A percentile compares a stretch with the other conserved stretches of the same genome.
Evolutionary conservation across 1,139 yeast species (phyloP).

Genomic region (Yamadazyma taylorii): DNA sequence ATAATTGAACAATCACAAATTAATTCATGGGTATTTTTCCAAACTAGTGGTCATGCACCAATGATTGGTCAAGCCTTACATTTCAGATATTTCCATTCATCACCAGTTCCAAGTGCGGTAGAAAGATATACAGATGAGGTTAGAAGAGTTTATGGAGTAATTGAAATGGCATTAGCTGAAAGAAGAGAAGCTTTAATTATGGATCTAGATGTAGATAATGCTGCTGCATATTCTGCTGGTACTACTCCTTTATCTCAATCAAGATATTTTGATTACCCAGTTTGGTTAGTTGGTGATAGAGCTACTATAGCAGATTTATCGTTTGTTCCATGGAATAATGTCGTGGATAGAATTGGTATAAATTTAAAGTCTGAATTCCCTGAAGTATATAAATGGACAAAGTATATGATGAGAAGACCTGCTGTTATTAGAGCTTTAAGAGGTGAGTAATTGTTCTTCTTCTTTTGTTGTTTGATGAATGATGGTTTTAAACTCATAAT

Average conservation of each 20-base stretch:
- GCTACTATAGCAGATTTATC: slow-evolving; percentile 90
- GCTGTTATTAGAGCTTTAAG: slow-evolving; percentile 77
- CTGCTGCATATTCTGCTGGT: slow-evolving; percentile 86
- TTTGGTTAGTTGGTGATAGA: slow-evolving; percentile 91
- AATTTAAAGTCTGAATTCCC: slow-evolving; percentile 87
- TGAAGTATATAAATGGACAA: slow-evolving; percentile 95
- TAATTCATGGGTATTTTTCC: slow-evolving; percentile 88
- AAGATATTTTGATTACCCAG: slow-evolving; percentile 87
- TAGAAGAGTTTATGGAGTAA: slow-evolving; percentile 87
- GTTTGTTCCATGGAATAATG: slow-evolving; percentile 96
- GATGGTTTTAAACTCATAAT: slow-evolving; percentile 4
- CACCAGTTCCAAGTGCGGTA: slow-evolving; percentile 84
- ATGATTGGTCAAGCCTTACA: slow-evolving; percentile 98
- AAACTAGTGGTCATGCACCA: slow-evolving; percentile 95
- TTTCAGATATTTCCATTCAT: slow-evolving; percentile 87
- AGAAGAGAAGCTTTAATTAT: slow-evolving; percentile 85
- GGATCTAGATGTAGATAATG: slow-evolving; percentile 87
- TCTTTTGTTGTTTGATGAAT: no score
- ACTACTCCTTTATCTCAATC: slow-evolving; percentile 85
- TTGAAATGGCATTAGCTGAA: slow-evolving; percentile 94
- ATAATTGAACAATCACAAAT: slow-evolving; percentile 84
- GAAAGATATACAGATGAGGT: slow-evolving; percentile 93
- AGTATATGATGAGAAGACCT: slow-evolving; percentile 86
- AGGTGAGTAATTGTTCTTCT: slow-evolving; percentile 42
- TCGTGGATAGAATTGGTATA: slow-evolving; percentile 89